These are phyloP conservation scores for Clonostachys sp. DNA, from an alignment of 2,329 filamentous ascomycete genomes.

Conservation along the genomic window DNA sequence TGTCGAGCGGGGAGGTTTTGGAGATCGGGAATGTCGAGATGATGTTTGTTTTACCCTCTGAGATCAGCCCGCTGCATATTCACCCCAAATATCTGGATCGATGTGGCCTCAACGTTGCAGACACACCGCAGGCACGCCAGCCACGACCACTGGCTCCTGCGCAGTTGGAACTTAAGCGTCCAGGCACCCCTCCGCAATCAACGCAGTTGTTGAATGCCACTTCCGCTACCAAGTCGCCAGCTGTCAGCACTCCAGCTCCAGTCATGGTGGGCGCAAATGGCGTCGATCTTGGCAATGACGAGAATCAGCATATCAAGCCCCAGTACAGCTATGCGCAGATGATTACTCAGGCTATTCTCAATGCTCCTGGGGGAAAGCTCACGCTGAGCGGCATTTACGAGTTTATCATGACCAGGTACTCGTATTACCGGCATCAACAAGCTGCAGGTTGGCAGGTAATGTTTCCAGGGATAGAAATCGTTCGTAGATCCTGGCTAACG, in stretches of 20 bases:
- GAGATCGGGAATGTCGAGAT: slow-evolving; percentile 93
- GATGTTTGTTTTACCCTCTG: slow-evolving; percentile 93
- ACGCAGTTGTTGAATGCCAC: neutral
- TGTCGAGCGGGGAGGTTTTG: slow-evolving; percentile 85
- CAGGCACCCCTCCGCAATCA: slow-evolving; percentile 48
- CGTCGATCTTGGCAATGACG: slow-evolving; percentile 76
- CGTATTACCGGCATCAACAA: slow-evolving; percentile 82
- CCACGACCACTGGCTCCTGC: slow-evolving; percentile 22
- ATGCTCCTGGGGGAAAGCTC: slow-evolving; percentile 79
- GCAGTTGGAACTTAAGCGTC: slow-evolving; percentile 55
- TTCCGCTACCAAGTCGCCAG: slow-evolving; percentile 15
- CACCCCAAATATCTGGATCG: slow-evolving; percentile 66
- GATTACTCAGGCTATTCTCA: slow-evolving; percentile 93
- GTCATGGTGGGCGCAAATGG: slow-evolving; percentile 38
- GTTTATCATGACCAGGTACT: slow-evolving; percentile 86
- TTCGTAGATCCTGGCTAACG: neutral
- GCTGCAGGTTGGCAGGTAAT: slow-evolving; percentile 84
- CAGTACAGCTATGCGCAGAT: slow-evolving; percentile 95
- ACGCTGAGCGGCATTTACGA: slow-evolving; percentile 91
- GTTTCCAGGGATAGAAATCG: neutral
- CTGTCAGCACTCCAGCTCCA: slow-evolving; percentile 23
- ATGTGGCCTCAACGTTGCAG: slow-evolving; percentile 43
- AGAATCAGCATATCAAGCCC: slow-evolving; percentile 87
- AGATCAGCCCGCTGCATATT: slow-evolving; percentile 61
- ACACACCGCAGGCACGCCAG: slow-evolving; percentile 13